Conservation (phyloP, 1,284 basidiomycete species). For the Moesziomyces sp. region DNA sequence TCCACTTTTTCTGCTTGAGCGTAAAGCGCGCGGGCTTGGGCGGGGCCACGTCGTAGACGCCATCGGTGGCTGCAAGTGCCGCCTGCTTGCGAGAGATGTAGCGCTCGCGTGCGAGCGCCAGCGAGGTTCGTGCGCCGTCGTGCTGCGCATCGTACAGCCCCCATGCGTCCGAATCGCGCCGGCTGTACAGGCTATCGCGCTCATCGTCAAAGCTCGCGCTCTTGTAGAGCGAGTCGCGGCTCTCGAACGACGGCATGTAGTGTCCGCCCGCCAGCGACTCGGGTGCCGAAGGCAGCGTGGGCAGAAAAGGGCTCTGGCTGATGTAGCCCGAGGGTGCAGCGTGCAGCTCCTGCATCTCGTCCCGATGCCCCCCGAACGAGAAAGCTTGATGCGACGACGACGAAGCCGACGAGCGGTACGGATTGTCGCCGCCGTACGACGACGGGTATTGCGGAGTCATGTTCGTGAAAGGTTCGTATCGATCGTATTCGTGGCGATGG, state of each 20-base stretch:
- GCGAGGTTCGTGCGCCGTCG: slow-evolving; percentile 13
- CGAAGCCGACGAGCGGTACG: slow-evolving; percentile 6
- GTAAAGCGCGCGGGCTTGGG: slow-evolving; percentile 27
- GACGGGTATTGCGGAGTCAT: slow-evolving; percentile 7
- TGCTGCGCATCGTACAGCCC: slow-evolving; percentile 24
- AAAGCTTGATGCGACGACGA: slow-evolving; percentile 15
- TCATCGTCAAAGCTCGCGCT: slow-evolving; percentile 14
- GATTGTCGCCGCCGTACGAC: slow-evolving; percentile 4
- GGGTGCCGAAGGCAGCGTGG: slow-evolving; percentile 11
- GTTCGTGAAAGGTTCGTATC: not conserved
- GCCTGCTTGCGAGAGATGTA: slow-evolving; percentile 51
- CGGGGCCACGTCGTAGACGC: slow-evolving; percentile 15
- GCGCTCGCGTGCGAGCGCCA: slow-evolving; percentile 45
- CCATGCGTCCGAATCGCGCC: slow-evolving; percentile 34
- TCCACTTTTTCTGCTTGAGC: slow-evolving; percentile 31
- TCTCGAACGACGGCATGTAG: slow-evolving; percentile 29
- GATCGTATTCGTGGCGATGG: not conserved
- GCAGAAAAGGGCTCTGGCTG: slow-evolving; percentile 12
- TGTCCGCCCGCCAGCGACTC: slow-evolving; percentile 7
- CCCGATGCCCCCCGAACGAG: not conserved
- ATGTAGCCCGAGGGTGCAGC: slow-evolving; percentile 24
- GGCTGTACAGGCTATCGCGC: slow-evolving; percentile 16
- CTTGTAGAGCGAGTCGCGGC: slow-evolving; percentile 30
- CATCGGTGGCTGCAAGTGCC: slow-evolving; percentile 12
- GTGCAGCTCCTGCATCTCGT: slow-evolving; percentile 36